Conservation (phyloP, 1,284 basidiomycete species). For the Cerrena zonata region DNA sequence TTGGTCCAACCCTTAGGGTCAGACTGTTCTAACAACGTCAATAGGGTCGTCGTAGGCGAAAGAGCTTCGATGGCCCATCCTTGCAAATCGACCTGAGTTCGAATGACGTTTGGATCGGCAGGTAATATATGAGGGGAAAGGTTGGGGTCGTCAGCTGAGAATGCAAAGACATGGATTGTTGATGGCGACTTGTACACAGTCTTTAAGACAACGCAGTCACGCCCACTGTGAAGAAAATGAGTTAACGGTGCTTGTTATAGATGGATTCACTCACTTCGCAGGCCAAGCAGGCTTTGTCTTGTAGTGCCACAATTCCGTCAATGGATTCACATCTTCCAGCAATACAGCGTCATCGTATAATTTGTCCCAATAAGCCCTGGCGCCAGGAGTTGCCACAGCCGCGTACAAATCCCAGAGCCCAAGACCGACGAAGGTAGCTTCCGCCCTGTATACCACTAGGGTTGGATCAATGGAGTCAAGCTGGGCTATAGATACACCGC, state of each 20-base stretch:
- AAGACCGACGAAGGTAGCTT: slow-evolving; percentile 95
- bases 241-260: slow-evolving; percentile 12
- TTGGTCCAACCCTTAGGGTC: slow-evolving; percentile 97
- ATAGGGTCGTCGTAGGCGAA: slow-evolving; percentile 89
- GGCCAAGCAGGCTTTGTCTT: slow-evolving; percentile 89
- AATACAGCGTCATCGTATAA: slow-evolving; percentile 80
- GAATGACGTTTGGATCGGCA: slow-evolving; percentile 71
- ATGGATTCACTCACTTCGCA: slow-evolving; percentile 67
- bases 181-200: slow-evolving; percentile 96
- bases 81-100: slow-evolving; percentile 91
- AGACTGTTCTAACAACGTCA: slow-evolving; percentile 93
- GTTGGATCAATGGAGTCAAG: slow-evolving; percentile 97
- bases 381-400: slow-evolving; percentile 79
- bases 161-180: slow-evolving; percentile 92
- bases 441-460: slow-evolving; percentile 90
- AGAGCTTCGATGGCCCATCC: slow-evolving; percentile 96
- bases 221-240: slow-evolving; percentile 49
- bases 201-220: slow-evolving; percentile 86
- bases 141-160: slow-evolving; percentile 85
- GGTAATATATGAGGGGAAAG: slow-evolving; percentile 80
- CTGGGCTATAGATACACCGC: slow-evolving; percentile 90
- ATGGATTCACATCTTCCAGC: slow-evolving; percentile 86
- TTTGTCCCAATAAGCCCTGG: slow-evolving; percentile 84
- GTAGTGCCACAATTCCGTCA: slow-evolving; percentile 88
- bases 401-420: slow-evolving; percentile 95